A percentile compares a stretch with the other conserved stretches of the same genome.
phyloP scores from a whole-genome alignment of 169 alveolate species.

The Prorocentrum cordatum region DNA sequence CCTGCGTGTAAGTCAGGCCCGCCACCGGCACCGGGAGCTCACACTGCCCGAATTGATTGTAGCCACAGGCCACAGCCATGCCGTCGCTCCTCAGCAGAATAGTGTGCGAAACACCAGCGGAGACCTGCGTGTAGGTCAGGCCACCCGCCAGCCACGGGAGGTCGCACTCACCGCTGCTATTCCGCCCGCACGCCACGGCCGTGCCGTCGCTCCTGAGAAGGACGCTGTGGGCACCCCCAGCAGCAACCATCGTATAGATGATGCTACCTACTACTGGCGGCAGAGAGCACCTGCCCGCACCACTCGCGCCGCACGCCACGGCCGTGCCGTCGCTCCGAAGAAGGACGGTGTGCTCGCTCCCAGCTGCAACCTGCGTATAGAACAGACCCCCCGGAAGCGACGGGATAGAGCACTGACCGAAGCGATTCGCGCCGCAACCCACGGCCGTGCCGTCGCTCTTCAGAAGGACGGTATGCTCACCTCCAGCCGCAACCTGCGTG shows the following conservation, averaged over 20 bases:
- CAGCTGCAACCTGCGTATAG: neutral
- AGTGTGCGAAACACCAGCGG: neutral
- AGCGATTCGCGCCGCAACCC: neutral
- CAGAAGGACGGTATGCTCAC: neutral
- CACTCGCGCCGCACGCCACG: neutral
- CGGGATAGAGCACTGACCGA: neutral
- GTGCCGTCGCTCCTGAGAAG: neutral
- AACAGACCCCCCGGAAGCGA: neutral
- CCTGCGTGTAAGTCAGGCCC: neutral
- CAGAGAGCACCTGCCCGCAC: neutral
- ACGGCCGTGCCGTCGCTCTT: neutral
- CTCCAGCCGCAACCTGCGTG: neutral
- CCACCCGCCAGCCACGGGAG: neutral
- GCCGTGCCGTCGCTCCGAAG: neutral
- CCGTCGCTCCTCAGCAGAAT: conserved; percentile 4
- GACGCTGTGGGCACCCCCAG: neutral
- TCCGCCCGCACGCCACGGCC: neutral
- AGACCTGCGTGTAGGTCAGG: neutral
- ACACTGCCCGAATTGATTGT: neutral
- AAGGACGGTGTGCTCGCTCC: neutral
- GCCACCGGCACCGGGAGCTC: neutral
- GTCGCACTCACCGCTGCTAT: neutral
- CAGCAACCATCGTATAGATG: neutral
- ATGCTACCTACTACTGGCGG: neutral
- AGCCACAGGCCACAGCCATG: neutral